A percentile compares a stretch with the other conserved stretches of the same genome.
phyloP scores from a whole-genome alignment of 257 asterid species.

The Primulina huaijiensis region DNA sequence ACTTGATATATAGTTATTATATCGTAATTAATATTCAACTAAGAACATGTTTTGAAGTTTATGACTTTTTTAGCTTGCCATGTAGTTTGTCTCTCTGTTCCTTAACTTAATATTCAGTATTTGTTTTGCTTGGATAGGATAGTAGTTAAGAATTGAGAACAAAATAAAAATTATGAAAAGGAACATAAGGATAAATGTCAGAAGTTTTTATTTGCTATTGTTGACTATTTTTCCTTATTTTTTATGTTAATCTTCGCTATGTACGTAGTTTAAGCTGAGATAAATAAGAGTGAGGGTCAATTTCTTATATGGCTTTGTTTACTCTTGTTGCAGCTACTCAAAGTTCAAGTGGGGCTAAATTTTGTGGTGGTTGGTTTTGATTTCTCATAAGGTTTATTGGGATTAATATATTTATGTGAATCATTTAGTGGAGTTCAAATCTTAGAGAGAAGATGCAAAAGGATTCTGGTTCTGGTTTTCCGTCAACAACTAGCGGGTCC shows the following conservation, averaged over 20 bases:
- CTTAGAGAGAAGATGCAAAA: constrained; percentile 57
- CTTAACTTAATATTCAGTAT: no score
- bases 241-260: background rate
- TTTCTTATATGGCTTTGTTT: constrained; percentile 23
- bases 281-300: background rate
- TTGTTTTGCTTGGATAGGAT: constrained; percentile 5
- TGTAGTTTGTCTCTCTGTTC: background rate
- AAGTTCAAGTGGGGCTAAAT: constrained; percentile 7
- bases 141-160: background rate
- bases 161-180: background rate
- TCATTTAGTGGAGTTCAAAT: constrained; percentile 6
- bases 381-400: constrained; percentile 13
- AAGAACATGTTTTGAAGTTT: constrained; percentile 16
- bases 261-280: constrained; percentile 5
- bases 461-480: constrained; percentile 59
- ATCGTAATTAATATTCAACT: background rate
- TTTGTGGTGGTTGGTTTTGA: background rate
- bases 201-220: constrained; percentile 10
- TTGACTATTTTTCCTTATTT: constrained; percentile 1
- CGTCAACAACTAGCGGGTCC: constrained; percentile 51
- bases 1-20: background rate
- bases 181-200: constrained; percentile 8
- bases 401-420: constrained; percentile 14
- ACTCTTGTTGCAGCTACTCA: constrained; percentile 13
- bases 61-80: background rate